A percentile compares a stretch with the other conserved stretches of the same genome.
Evolutionary conservation across 768 basidiomycete genomes (phyloP).

Genomic region (Clitopilus passeckerianus): DNA sequence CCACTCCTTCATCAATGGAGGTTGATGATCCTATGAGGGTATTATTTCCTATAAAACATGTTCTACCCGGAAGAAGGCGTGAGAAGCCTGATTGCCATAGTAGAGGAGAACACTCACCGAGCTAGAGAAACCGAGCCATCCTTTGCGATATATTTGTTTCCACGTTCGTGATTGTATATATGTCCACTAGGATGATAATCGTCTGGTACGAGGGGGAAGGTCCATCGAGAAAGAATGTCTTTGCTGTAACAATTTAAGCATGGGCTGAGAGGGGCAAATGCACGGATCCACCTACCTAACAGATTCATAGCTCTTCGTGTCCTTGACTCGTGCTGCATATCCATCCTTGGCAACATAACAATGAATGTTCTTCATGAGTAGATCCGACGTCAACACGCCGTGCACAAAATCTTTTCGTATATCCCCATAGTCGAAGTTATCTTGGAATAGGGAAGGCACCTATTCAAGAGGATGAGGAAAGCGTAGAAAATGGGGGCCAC

Average conservation of each 20-base stretch:
- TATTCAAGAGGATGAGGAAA: conserved; percentile 22
- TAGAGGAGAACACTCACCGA: conserved; percentile 43
- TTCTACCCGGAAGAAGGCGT: conserved; percentile 38
- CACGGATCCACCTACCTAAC: conserved; percentile 54
- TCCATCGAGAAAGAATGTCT: conserved; percentile 90
- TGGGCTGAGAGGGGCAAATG: background rate
- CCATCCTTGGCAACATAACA: conserved; percentile 85
- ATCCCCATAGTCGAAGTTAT: conserved; percentile 97
- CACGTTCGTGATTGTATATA: conserved; percentile 79
- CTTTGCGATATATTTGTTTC: conserved; percentile 85
- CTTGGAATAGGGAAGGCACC: conserved; percentile 95
- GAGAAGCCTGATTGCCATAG: background rate
- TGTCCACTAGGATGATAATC: conserved; percentile 84
- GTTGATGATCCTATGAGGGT: conserved; percentile 82
- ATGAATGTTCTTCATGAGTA: conserved; percentile 91
- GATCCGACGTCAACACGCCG: conserved; percentile 89
- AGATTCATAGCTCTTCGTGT: conserved; percentile 88
- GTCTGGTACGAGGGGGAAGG: conserved; percentile 94
- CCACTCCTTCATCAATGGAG: conserved; percentile 59
- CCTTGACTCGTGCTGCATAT: conserved; percentile 90
- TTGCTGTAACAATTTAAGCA: conserved; percentile 48
- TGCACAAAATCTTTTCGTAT: conserved; percentile 91
- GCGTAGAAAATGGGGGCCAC: conserved; percentile 3
- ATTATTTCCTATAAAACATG: conserved; percentile 76
- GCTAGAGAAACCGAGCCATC: conserved; percentile 75